Conservation (phyloP, 2,329 filamentous ascomycete species). For the Thelonectria olida region DNA sequence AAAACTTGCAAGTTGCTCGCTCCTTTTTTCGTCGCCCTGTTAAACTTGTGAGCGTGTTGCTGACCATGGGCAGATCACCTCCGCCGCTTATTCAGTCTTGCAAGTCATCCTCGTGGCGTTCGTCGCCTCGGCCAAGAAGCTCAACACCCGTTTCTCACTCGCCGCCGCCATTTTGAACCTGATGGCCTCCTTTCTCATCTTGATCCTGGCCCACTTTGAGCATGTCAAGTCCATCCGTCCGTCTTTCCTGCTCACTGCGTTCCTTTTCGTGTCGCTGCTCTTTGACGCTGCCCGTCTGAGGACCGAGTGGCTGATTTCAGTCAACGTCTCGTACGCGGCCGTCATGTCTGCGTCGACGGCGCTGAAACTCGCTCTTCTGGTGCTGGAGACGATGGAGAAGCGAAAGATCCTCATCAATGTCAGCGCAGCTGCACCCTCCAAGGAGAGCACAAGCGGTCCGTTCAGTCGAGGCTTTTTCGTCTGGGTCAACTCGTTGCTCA, state of each 20-base stretch:
- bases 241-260: slow-evolving; percentile 42
- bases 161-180: slow-evolving; percentile 41
- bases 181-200: slow-evolving; percentile 38
- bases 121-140: slow-evolving; percentile 34
- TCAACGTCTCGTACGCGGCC: slow-evolving; percentile 36
- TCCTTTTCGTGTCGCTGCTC: slow-evolving; percentile 42
- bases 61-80: slow-evolving; percentile 31
- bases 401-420: slow-evolving; percentile 47
- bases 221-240: slow-evolving; percentile 47
- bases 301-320: slow-evolving; percentile 44
- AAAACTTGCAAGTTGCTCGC: slow-evolving; percentile 39
- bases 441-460: slow-evolving; percentile 58
- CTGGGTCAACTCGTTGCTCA: slow-evolving; percentile 55
- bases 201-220: slow-evolving; percentile 42
- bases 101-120: slow-evolving; percentile 40
- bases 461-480: slow-evolving; percentile 45
- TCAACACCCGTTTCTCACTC: slow-evolving; percentile 42
- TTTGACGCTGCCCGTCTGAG: slow-evolving; percentile 46
- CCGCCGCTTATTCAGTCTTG: slow-evolving; percentile 33
- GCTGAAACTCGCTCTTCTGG: slow-evolving; percentile 38
- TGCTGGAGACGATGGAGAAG: slow-evolving; percentile 45
- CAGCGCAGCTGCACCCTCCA: slow-evolving; percentile 52
- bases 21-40: background rate
- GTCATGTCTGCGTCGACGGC: slow-evolving; percentile 34
- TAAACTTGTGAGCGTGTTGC: too few relatives aligned